Conservation (phyloP, 2,329 filamentous ascomycete species). For the Colletotrichum salicis region DNA sequence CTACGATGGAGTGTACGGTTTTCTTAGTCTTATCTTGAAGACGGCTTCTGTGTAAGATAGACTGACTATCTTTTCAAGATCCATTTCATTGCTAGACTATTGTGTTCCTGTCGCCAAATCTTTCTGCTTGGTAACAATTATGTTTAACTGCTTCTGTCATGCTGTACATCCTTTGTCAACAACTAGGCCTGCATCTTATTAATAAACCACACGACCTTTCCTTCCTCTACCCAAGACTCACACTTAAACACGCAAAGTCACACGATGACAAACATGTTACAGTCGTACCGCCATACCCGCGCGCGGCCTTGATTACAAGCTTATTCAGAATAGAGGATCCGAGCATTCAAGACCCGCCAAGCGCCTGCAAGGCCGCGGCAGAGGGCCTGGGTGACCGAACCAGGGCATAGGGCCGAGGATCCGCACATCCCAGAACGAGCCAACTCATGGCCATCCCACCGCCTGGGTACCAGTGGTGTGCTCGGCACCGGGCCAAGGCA, state of each 20-base stretch:
- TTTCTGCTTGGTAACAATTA: no score
- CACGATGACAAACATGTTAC: background rate
- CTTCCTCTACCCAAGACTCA: no score
- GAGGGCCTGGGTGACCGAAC: background rate
- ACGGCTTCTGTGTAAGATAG: no score
- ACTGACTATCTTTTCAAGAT: no score
- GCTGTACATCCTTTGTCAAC: no score
- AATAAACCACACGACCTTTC: no score
- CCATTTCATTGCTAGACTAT: no score
- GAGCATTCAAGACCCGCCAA: background rate
- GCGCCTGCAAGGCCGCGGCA: constrained; percentile 40
- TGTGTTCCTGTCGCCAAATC: no score
- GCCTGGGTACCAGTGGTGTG: background rate
- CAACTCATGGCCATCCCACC: background rate
- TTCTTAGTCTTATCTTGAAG: no score
- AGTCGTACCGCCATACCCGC: background rate
- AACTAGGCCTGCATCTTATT: no score
- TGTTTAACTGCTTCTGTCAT: no score
- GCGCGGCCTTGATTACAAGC: background rate
- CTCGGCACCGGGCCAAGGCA: background rate
- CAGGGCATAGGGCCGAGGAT: background rate
- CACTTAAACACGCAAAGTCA: background rate
- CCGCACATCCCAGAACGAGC: background rate
- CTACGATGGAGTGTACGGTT: no score
- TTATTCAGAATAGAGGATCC: background rate